Base-by-base conservation (phyloP, 441 rosid species). In the Oxalis stricta region DNA sequence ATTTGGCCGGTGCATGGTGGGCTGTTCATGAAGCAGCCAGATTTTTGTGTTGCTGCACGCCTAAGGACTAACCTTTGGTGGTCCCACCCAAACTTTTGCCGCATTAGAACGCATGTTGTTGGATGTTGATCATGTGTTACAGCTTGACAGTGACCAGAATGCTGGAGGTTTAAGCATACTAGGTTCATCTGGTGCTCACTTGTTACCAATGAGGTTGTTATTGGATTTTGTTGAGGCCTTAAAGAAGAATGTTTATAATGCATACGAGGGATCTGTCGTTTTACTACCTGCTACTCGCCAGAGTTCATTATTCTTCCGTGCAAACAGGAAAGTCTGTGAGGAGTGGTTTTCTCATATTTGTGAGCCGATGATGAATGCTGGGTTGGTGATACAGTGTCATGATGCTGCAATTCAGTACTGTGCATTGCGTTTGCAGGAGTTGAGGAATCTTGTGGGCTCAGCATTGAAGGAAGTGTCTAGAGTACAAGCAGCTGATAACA, bases 271-370 rank as follows among this genome's bases (percentile, higher is more conserved):
- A 46, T 78, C 99, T 59, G 84, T 87, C 10, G 77, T 83, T 64
- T 72, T 86, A 61, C 84, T 80, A 38, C 66, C 84, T 30, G 72
- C 69, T 52, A 64, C 70, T 55, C 84, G 78, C 37, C 95, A 77
- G 55, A 91, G 95, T 73, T 75, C 76, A 48, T 54, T 86, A 58
- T 91, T 78, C 67, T 91, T 91, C 55, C 82, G 96, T 40, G 87
- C 99, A 51, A 91, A 91, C 66, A 77, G 69, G 64, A 91, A 91
- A 70, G 99, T 91, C 30, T 91, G 99, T 39, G 96, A 76, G 72
- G 99, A 86, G 66, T 86, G 99, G 99, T 91, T 91, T 74, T 91
- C 96, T 70, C 95, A 95, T 46, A 86, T 91, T 51, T 81, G 93
- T 46, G 95, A 86, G 60, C 99, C 99, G 21, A 86, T 91, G 96